phyloP scores from a whole-genome alignment of 2,329 filamentous ascomycete genomes.

The Elsinoe necatrix region DNA sequence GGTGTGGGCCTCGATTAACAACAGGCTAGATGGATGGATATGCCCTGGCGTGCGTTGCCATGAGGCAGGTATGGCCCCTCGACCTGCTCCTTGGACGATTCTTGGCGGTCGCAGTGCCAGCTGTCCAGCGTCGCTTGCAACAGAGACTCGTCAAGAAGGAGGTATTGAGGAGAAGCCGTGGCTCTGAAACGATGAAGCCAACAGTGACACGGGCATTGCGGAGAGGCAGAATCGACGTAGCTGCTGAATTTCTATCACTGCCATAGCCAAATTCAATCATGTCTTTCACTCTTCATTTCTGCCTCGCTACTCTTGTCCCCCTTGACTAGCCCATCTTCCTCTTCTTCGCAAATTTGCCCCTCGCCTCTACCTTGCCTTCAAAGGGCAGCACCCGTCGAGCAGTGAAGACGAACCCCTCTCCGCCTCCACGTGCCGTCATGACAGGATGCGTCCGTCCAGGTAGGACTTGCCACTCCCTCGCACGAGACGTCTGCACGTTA shows the following conservation, averaged over 20 bases:
- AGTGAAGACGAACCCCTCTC: constrained; percentile 85
- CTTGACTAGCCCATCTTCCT: constrained; percentile 13
- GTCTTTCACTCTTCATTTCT: neutral
- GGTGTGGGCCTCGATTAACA: neutral
- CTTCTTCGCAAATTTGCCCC: constrained; percentile 20
- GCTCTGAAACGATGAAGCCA: neutral
- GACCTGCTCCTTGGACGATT: no score
- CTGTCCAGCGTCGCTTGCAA: neutral
- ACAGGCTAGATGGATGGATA: neutral
- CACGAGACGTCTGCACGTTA: constrained; percentile 69
- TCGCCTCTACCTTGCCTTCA: constrained; percentile 19
- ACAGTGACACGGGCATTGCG: no score
- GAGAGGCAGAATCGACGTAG: no score
- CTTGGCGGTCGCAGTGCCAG: neutral
- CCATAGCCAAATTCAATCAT: no score
- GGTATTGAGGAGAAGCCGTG: neutral
- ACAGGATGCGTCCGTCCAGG: constrained; percentile 86
- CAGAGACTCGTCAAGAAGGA: neutral
- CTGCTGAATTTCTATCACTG: no score
- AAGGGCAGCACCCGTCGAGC: constrained; percentile 69
- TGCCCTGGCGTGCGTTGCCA: neutral
- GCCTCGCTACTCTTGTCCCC: no score
- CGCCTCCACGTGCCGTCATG: constrained; percentile 81
- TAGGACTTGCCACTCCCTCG: constrained; percentile 79
- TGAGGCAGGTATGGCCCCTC: neutral